Percentiles rank a stretch among this genome's conserved stretches.
These are phyloP conservation scores for Lichtheimia hyalospora DNA, from an alignment of 371 early-diverging fungal species.

Conservation along the genomic window DNA sequence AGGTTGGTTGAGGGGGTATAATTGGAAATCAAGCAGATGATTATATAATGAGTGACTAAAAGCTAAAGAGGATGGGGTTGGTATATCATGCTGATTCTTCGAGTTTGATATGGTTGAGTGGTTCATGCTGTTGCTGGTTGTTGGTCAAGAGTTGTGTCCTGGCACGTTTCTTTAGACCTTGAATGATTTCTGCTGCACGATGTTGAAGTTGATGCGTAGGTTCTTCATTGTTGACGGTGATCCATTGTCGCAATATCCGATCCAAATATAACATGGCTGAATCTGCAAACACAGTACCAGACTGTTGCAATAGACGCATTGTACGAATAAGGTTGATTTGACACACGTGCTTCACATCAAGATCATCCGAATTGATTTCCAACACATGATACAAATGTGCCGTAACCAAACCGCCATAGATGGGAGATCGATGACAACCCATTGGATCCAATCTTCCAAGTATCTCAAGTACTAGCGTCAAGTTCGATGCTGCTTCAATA, in stretches of 20 bases:
- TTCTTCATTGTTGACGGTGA: constrained; percentile 7
- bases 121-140: not conserved
- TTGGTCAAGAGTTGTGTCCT: not conserved
- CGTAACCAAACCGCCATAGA: constrained; percentile 29
- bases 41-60: not conserved
- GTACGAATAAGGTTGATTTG: constrained; percentile 35
- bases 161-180: constrained; percentile 9
- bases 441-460: constrained; percentile 25
- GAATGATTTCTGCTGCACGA: constrained; percentile 2
- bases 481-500: constrained; percentile 23
- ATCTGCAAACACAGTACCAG: constrained; percentile 23
- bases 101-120: not conserved
- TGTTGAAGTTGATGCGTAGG: constrained; percentile 11
- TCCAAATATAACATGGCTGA: constrained; percentile 30
- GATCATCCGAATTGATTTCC: constrained; percentile 15
- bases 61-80: not conserved
- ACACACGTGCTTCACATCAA: constrained; percentile 25
- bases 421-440: constrained; percentile 41
- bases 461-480: constrained; percentile 36
- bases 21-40: not conserved
- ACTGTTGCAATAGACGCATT: constrained; percentile 23
- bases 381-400: constrained; percentile 31
- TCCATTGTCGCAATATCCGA: constrained; percentile 20
- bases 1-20: not conserved
- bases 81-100: constrained; percentile 2